phyloP scores from a whole-genome alignment of 2,329 filamentous ascomycete species.

The Microsporum ferrugineum region DNA sequence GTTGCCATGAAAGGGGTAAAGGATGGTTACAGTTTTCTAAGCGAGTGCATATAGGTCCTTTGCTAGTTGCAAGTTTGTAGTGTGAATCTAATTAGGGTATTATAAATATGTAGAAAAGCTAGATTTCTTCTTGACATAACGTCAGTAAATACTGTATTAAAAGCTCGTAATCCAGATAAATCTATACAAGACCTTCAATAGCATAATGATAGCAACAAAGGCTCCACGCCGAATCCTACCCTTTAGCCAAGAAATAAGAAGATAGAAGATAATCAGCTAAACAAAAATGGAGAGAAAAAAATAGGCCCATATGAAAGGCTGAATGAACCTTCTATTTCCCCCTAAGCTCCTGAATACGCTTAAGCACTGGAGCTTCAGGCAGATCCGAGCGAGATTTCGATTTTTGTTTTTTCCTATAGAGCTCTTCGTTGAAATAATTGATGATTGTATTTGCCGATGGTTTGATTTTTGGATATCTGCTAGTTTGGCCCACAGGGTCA shows the following conservation, averaged over 20 bases:
- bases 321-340: neutral
- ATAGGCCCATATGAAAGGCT: neutral
- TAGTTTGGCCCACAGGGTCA: neutral
- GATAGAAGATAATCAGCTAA: neutral
- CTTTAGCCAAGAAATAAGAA: too few relatives aligned
- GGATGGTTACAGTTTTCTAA: neutral
- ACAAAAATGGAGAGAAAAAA: neutral
- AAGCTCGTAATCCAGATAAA: too few relatives aligned
- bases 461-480: neutral
- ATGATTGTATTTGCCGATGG: neutral
- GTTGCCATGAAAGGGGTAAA: neutral
- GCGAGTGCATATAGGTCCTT: too few relatives aligned
- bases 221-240: too few relatives aligned
- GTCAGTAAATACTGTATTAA: too few relatives aligned
- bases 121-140: too few relatives aligned
- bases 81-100: too few relatives aligned
- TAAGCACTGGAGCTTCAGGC: neutral
- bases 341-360: neutral
- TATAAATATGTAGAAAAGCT: too few relatives aligned
- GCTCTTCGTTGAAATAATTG: neutral
- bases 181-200: too few relatives aligned
- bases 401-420: neutral
- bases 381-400: neutral
- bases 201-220: too few relatives aligned
- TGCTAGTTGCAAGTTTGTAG: too few relatives aligned